These are phyloP conservation scores for Phytophthora cryptogea DNA, from an alignment of 352 stramenopile species.

Conservation along the genomic window DNA sequence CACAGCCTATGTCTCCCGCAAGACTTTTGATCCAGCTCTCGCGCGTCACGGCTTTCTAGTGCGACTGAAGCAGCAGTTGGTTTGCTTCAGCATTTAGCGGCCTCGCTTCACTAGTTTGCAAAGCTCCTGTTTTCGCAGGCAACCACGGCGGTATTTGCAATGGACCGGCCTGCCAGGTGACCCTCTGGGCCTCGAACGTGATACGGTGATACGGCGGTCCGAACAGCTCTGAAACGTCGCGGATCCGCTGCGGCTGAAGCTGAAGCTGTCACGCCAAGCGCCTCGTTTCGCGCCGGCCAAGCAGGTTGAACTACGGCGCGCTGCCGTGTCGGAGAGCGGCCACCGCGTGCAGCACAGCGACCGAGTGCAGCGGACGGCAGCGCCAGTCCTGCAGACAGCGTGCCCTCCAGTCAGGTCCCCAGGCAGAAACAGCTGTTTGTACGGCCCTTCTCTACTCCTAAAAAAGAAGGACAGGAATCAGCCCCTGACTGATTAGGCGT, in stretches of 20 bases:
- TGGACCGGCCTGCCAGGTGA: background rate
- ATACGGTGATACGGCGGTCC: background rate
- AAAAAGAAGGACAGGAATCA: slow-evolving; percentile 33
- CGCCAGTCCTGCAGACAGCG: too few species aligned
- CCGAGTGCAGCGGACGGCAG: background rate
- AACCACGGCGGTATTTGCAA: background rate
- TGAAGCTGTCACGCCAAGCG: background rate
- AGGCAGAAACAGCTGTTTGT: background rate
- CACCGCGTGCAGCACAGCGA: background rate
- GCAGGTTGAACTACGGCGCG: slow-evolving; percentile 9
- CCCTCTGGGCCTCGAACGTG: background rate
- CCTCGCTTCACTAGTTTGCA: background rate
- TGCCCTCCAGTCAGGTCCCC: background rate
- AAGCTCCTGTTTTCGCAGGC: background rate
- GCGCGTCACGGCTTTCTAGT: background rate
- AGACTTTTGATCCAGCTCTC: slow-evolving; percentile 2
- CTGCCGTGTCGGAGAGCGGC: slow-evolving; percentile 6
- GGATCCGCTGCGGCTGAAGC: background rate
- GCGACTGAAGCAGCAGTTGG: background rate
- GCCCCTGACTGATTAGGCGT: background rate
- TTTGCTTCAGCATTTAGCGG: background rate
- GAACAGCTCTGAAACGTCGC: background rate
- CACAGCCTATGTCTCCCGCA: background rate
- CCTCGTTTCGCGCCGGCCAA: slow-evolving; percentile 3
- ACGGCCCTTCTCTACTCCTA: background rate